Percentiles rank a stretch among this genome's conserved stretches.
These are phyloP conservation scores for Penicillium silybi DNA, from an alignment of 495 filamentous ascomycete species.

Conservation along the genomic window DNA sequence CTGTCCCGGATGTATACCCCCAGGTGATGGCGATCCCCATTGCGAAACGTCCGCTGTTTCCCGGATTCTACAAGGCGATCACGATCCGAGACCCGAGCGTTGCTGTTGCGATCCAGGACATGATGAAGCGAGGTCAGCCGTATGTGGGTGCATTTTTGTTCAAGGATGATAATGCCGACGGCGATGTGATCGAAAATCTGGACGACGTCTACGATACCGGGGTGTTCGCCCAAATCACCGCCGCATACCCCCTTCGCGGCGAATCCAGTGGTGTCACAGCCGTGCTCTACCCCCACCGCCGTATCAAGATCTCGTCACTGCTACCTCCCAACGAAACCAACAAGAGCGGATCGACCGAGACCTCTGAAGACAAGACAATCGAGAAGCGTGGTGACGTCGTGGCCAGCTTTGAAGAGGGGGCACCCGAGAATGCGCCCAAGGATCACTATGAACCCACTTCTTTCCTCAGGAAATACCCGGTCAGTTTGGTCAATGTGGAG, in stretches of 20 bases:
- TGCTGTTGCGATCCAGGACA: constrained; percentile 83
- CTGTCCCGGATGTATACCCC: constrained; percentile 91
- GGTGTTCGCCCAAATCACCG: constrained; percentile 96
- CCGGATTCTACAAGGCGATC: constrained; percentile 98
- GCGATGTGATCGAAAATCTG: constrained; percentile 80
- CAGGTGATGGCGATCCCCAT: constrained; percentile 99
- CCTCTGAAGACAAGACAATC: constrained; percentile 54
- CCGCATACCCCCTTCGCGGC: constrained; percentile 81
- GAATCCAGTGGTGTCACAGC: constrained; percentile 77
- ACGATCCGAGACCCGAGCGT: constrained; percentile 91
- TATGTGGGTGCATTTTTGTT: constrained; percentile 96
- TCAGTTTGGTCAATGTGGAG: constrained; percentile 91
- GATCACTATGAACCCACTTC: constrained; percentile 79
- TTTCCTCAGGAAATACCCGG: constrained; percentile 84
- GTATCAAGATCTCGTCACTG: constrained; percentile 83
- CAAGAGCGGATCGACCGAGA: constrained; percentile 19
- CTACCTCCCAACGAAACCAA: constrained; percentile 58
- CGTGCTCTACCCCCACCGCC: constrained; percentile 91
- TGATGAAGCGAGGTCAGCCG: constrained; percentile 96
- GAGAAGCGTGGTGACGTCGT: constrained; percentile 91
- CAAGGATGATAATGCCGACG: constrained; percentile 91
- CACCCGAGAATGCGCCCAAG: constrained; percentile 40
- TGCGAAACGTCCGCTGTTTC: constrained; percentile 88
- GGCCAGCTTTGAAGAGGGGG: constrained; percentile 88
- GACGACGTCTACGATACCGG: constrained; percentile 93